phyloP scores from a whole-genome alignment of 306 rosid species.

The Casuarina cunninghamiana region DNA sequence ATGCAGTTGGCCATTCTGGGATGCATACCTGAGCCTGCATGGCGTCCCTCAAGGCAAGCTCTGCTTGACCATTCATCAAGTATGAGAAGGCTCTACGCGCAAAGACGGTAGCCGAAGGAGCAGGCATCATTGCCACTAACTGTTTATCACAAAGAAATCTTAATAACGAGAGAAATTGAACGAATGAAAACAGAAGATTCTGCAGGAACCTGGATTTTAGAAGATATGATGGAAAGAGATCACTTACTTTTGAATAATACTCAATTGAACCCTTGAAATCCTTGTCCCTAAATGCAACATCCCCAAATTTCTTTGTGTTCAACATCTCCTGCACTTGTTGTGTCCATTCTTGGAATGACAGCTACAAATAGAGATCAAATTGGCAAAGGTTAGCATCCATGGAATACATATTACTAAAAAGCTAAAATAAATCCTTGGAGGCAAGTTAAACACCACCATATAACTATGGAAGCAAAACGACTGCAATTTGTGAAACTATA shows the following conservation, averaged over 20 bases:
- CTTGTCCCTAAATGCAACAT: conserved; percentile 93
- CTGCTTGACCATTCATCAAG: conserved; percentile 83
- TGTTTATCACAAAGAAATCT: conserved; percentile 34
- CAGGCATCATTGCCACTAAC: conserved; percentile 80
- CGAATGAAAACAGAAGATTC: neutral
- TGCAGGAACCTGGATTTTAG: neutral
- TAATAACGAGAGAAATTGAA: neutral
- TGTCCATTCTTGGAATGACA: conserved; percentile 98
- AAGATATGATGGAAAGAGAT: neutral
- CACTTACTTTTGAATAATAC: conserved; percentile 81
- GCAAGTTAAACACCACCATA: conserved; percentile 9
- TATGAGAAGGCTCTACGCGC: conserved; percentile 86
- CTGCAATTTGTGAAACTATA: neutral
- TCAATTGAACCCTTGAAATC: conserved; percentile 92
- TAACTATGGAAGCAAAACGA: conserved; percentile 7
- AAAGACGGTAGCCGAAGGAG: conserved; percentile 78
- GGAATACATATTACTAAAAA: neutral
- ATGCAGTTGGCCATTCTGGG: conserved; percentile 96
- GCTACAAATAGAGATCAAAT: conserved; percentile 46
- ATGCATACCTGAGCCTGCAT: conserved; percentile 98
- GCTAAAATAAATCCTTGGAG: neutral
- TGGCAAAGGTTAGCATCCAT: neutral
- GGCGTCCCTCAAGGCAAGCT: conserved; percentile 83
- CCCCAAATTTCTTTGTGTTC: conserved; percentile 89
- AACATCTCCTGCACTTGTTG: conserved; percentile 96